Evolutionary conservation across 2,329 filamentous ascomycete genomes (phyloP), one percentile per base, ranked within the genome.

Genomic region (Ustilaginoidea virens): DNA sequence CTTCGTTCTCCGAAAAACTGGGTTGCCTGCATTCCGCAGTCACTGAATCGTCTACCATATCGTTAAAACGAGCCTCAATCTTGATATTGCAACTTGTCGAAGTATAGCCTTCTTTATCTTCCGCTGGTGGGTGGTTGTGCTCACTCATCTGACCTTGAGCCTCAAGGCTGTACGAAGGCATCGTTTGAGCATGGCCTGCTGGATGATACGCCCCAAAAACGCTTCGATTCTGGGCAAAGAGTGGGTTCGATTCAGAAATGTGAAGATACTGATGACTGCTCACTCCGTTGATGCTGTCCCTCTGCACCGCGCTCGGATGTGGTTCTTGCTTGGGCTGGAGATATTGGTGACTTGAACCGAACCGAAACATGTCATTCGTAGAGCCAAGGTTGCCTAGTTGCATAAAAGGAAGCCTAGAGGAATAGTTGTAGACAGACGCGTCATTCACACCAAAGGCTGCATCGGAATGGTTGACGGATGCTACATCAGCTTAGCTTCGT

Each of bases 161-260:
- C 8, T 45, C 43, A 30, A 55, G 51, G 5, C 40, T 38, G 13
- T 52, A 34, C 0, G 44, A 44, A 10, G 44, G 37, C 11, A 47
- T 32, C 7, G 40, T 27, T 14, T 40, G 34, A 17, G 30, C 37
- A 5, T 39, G 27, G 4, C 40, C 36, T 20, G 39, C 28, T 22
- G 46, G 40, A 22, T 33, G 39, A 17, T 41, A 48, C 5, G 48
- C 28, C 21, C 36, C 40, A 23, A 49, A 33, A 12, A 53, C 46
- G 13, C 43, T 18, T n/a, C 43, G 40, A 7, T 51, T 49, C 13
- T 49, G 48, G 10, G 44, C 35, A 22, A 52, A 46, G 13, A 55
- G 40, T 8, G 51, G 47, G 19, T 53, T 53, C 1, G 40, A 36
- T 25, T 46, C 45, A 11, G 51, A 29, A 8, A 48, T 35, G 7